phyloP scores from a whole-genome alignment of 2,329 filamentous ascomycete species.

The Botrytis deweyae region DNA sequence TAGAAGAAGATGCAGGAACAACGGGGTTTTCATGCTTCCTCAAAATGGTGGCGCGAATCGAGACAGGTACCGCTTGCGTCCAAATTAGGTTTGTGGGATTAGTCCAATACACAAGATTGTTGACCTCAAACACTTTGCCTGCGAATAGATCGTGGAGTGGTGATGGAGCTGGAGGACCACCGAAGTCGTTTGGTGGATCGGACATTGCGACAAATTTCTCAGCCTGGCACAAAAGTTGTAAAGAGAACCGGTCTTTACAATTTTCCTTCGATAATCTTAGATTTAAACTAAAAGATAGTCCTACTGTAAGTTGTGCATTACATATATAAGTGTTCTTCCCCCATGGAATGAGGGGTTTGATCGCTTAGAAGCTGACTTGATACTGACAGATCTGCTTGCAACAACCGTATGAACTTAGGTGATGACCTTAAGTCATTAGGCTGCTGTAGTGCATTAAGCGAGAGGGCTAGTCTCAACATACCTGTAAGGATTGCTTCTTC shows the following conservation, averaged over 20 bases:
- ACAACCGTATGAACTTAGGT: background rate
- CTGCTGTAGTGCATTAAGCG: too few relatives aligned
- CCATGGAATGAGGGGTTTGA: background rate
- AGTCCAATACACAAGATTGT: background rate
- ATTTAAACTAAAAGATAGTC: background rate
- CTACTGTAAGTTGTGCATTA: background rate
- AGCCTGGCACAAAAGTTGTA: background rate
- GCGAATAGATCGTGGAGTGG: background rate
- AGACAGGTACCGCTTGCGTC: background rate
- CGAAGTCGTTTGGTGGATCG: background rate
- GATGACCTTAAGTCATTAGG: too few relatives aligned
- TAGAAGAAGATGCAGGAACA: background rate
- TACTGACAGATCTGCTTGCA: background rate
- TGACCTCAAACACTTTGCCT: background rate
- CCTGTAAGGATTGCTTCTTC: too few relatives aligned
- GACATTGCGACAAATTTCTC: background rate
- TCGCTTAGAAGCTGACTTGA: background rate
- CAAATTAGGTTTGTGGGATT: background rate
- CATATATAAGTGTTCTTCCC: background rate
- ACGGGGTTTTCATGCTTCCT: background rate
- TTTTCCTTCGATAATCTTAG: too few relatives aligned
- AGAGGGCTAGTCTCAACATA: too few relatives aligned
- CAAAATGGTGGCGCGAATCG: background rate
- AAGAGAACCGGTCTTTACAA: too few relatives aligned
- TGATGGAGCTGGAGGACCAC: background rate